Evolutionary conservation across 1,284 basidiomycete species (phyloP).

Genomic region (Tilletia walkeri): DNA sequence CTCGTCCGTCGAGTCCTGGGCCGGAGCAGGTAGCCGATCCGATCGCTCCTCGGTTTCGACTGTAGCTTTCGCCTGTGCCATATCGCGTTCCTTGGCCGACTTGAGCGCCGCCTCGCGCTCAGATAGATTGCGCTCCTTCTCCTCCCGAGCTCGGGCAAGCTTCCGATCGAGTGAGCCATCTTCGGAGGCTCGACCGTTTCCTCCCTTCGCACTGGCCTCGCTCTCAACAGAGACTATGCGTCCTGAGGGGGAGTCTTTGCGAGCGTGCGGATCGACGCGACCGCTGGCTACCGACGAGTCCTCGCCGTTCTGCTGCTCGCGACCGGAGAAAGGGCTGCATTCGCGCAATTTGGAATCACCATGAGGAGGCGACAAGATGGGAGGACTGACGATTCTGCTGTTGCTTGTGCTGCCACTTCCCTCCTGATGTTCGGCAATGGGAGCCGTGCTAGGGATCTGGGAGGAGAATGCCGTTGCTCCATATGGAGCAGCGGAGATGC

Average conservation of each 20-base stretch:
- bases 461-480: neutral
- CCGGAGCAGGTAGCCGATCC: neutral
- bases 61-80: neutral
- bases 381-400: neutral
- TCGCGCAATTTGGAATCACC: neutral
- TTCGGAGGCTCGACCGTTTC: neutral
- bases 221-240: slow-evolving; percentile 4
- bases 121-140: neutral
- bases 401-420: neutral
- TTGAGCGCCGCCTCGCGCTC: neutral
- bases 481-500: neutral
- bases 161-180: slow-evolving; percentile 15
- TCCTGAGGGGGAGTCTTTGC: slow-evolving; percentile 12
- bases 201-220: slow-evolving; percentile 14
- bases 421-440: slow-evolving; percentile 7
- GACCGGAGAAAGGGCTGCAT: neutral
- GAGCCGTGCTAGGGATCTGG: slow-evolving; percentile 10
- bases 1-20: neutral
- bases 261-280: slow-evolving; percentile 6
- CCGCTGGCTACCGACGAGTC: neutral
- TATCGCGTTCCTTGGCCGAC: slow-evolving; percentile 3
- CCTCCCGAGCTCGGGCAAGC: neutral
- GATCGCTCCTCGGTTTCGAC: neutral
- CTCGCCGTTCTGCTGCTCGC: neutral
- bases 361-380: neutral